These are phyloP conservation scores for Diaporthe ilicicola DNA, from an alignment of 2,329 filamentous ascomycete genomes.

Conservation along the genomic window DNA sequence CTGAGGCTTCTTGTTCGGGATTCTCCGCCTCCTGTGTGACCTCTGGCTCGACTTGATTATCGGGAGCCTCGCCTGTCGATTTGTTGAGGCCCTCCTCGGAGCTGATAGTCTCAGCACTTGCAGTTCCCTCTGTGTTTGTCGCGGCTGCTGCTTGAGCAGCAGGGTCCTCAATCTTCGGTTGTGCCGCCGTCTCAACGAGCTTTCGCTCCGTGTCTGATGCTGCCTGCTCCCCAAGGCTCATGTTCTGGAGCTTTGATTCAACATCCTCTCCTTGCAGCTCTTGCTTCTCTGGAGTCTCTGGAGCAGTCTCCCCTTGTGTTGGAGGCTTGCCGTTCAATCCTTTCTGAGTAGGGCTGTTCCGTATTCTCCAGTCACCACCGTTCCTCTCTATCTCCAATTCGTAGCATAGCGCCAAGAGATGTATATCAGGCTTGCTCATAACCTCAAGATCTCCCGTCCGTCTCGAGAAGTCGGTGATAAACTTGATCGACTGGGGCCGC, in stretches of 20 bases:
- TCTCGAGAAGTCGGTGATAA: conserved; percentile 85
- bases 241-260: conserved; percentile 37
- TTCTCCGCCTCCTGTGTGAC: conserved; percentile 34
- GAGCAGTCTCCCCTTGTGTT: conserved; percentile 46
- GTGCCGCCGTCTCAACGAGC: background rate
- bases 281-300: conserved; percentile 15
- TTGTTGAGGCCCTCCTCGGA: background rate
- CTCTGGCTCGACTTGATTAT: background rate
- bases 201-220: background rate
- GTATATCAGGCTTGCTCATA: conserved; percentile 87
- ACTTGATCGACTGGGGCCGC: conserved; percentile 77
- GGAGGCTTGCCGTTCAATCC: conserved; percentile 75
- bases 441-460: conserved; percentile 90
- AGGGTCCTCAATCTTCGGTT: conserved; percentile 40
- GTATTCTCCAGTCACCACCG: conserved; percentile 85
- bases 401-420: conserved; percentile 89
- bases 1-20: conserved; percentile 44
- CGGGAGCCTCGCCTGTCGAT: conserved; percentile 22
- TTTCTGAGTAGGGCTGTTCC: conserved; percentile 82
- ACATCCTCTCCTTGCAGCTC: conserved; percentile 35
- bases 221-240: background rate
- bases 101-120: background rate
- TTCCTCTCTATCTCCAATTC: conserved; percentile 94
- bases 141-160: conserved; percentile 46
- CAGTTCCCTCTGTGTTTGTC: conserved; percentile 28